Evolutionary conservation across 495 filamentous ascomycete genomes (phyloP).

Genomic region (Xanthoparmelia taractica): DNA sequence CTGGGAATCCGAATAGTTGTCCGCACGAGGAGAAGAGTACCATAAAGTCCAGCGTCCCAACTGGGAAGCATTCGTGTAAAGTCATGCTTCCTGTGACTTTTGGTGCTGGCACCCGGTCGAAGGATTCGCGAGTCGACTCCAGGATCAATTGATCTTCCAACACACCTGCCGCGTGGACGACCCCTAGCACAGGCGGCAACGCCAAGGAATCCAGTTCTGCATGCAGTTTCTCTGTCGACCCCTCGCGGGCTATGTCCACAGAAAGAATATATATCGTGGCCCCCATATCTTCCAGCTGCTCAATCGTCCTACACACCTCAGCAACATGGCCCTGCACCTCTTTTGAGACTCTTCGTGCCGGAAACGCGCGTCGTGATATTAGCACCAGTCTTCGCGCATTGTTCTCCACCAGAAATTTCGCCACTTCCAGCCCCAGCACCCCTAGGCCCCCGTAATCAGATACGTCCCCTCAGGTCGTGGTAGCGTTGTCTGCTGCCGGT

Average conservation of each 20-base stretch:
- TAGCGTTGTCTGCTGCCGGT: conserved; percentile 14
- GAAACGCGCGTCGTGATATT: conserved; percentile 34
- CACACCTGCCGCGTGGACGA: conserved; percentile 44
- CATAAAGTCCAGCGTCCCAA: conserved; percentile 33
- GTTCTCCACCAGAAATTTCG: conserved; percentile 33
- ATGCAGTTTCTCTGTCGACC: conserved; percentile 20
- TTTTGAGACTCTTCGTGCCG: conserved; percentile 28
- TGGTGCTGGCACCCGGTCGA: conserved; percentile 33
- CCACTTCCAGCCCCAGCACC: conserved; percentile 36
- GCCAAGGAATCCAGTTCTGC: conserved; percentile 24
- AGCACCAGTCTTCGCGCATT: conserved; percentile 38
- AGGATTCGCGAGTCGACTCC: conserved; percentile 31
- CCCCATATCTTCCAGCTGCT: conserved; percentile 28
- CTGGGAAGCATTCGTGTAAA: conserved; percentile 34
- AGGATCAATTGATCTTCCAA: conserved; percentile 36
- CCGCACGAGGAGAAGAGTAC: conserved; percentile 36
- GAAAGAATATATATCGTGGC: conserved; percentile 28
- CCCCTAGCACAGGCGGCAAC: conserved; percentile 35
- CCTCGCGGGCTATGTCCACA: conserved; percentile 26
- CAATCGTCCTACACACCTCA: conserved; percentile 22
- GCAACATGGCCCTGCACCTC: conserved; percentile 1
- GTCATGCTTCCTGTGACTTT: conserved; percentile 38
- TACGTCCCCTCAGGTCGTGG: conserved; percentile 39
- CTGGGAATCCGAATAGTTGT: conserved; percentile 33
- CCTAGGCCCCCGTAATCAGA: conserved; percentile 42